Percentiles rank a stretch among this genome's conserved stretches.
These are phyloP conservation scores for Globisporangium mamillatum DNA, from an alignment of 352 stramenopile genomes.

Conservation along the genomic window DNA sequence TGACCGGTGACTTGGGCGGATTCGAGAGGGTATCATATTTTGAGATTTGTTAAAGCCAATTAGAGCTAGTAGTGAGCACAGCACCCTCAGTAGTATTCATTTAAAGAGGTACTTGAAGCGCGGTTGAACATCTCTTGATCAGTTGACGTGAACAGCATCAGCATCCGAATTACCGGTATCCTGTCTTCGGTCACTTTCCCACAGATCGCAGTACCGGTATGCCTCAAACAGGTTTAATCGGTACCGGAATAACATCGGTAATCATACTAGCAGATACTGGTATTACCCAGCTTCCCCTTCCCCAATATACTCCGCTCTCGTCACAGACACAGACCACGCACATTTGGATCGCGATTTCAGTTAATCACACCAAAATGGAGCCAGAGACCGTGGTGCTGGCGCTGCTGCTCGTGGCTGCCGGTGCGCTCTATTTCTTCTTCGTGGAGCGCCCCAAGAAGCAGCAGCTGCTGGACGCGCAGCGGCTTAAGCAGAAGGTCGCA, in stretches of 20 bases:
- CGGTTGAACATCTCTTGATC: not conserved
- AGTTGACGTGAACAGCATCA: constrained; percentile 14
- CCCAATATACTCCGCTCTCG: not conserved
- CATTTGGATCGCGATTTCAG: constrained; percentile 2
- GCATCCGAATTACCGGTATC: no score
- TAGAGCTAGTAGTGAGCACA: not conserved
- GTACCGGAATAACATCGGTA: not conserved
- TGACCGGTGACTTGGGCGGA: not conserved
- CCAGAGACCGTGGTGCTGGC: constrained; percentile 42
- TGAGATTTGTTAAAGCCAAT: not conserved
- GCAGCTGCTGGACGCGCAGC: constrained; percentile 23
- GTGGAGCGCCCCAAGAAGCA: constrained; percentile 45
- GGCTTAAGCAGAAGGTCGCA: constrained; percentile 51
- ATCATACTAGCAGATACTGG: not conserved
- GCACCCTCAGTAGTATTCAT: not conserved
- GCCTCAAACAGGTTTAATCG: not conserved
- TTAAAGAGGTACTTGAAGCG: constrained; percentile 13
- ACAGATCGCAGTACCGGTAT: not conserved
- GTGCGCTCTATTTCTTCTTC: constrained; percentile 68
- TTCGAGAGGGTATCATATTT: not conserved
- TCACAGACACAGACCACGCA: not conserved
- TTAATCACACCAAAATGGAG: constrained; percentile 20
- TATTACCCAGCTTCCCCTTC: not conserved
- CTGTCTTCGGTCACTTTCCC: not conserved
- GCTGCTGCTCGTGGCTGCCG: constrained; percentile 50